Conservation (phyloP, 148 eudicot genomes). For the Rhododendron molle region DNA sequence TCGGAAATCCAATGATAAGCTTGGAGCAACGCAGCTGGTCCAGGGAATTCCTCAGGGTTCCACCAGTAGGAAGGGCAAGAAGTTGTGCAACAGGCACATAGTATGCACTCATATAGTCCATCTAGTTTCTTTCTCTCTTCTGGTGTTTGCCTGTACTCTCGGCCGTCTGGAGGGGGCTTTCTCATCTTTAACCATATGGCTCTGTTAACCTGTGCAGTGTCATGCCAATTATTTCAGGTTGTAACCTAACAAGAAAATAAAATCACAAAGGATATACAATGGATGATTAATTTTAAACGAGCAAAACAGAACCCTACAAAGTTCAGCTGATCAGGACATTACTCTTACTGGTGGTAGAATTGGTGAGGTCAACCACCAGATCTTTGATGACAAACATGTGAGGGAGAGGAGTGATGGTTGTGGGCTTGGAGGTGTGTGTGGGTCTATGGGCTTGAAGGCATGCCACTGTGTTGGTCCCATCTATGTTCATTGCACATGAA, state of each 20-base stretch:
- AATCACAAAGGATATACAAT: neutral
- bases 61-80: constrained; percentile 93
- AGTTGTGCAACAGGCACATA: constrained; percentile 78
- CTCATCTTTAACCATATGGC: constrained; percentile 83
- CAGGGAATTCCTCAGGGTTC: constrained; percentile 71
- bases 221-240: too few relatives aligned
- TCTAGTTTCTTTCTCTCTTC: constrained; percentile 59
- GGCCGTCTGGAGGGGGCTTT: constrained; percentile 43
- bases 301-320: neutral
- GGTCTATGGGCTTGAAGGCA: constrained; percentile 76
- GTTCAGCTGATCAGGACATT: too few relatives aligned
- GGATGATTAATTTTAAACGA: neutral
- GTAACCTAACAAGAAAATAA: neutral
- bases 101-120: constrained; percentile 73
- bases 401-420: constrained; percentile 69
- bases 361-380: constrained; percentile 76
- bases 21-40: constrained; percentile 72
- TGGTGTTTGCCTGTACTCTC: constrained; percentile 59
- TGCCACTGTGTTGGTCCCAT: constrained; percentile 75
- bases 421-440: constrained; percentile 50
- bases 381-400: constrained; percentile 85
- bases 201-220: constrained; percentile 45
- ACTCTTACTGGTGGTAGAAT: constrained; percentile 85
- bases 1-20: constrained; percentile 74
- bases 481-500: constrained; percentile 83